These are phyloP conservation scores for Zizania latifolia DNA, from an alignment of 176 grass and related monocot species.

Conservation along the genomic window DNA sequence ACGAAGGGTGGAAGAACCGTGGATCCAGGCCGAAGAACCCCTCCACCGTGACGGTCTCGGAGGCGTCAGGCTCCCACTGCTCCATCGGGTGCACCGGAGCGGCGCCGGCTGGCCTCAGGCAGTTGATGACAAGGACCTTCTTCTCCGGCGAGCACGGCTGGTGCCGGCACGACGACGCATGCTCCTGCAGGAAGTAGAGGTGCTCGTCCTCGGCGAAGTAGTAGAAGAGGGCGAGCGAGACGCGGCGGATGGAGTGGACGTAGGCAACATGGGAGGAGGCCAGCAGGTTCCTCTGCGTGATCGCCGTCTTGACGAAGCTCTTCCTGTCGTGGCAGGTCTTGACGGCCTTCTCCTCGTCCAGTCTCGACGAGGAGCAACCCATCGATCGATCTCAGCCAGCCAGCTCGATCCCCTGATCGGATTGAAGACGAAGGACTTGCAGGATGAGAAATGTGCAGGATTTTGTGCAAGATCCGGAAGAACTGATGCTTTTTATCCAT, in stretches of 20 bases:
- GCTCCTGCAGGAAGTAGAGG: constrained; percentile 40
- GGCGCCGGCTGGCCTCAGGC: constrained; percentile 16
- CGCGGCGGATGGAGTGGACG: constrained; percentile 57
- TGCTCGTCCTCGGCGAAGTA: constrained; percentile 67
- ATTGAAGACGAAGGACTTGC: background rate
- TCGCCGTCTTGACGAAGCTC: constrained; percentile 74
- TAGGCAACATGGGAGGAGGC: constrained; percentile 67
- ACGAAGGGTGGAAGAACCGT: constrained; percentile 19
- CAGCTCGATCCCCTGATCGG: background rate
- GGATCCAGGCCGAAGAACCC: constrained; percentile 35
- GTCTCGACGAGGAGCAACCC: constrained; percentile 84
- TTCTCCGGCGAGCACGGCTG: constrained; percentile 33
- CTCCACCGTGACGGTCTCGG: constrained; percentile 38
- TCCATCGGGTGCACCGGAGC: constrained; percentile 39
- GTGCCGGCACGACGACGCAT: constrained; percentile 7
- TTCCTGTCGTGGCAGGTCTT: constrained; percentile 64
- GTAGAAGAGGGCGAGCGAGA: constrained; percentile 59
- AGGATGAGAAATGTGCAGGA: background rate
- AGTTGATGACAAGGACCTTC: constrained; percentile 35
- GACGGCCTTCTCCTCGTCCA: constrained; percentile 65
- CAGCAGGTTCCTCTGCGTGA: constrained; percentile 56
- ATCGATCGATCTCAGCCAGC: constrained; percentile 19
- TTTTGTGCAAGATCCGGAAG: background rate
- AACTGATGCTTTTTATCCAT: constrained; percentile 20
- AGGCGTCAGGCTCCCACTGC: constrained; percentile 40